Evolutionary conservation across 805 yeast species (phyloP).

Genomic region (Trichomonascus vanleenenianus): DNA sequence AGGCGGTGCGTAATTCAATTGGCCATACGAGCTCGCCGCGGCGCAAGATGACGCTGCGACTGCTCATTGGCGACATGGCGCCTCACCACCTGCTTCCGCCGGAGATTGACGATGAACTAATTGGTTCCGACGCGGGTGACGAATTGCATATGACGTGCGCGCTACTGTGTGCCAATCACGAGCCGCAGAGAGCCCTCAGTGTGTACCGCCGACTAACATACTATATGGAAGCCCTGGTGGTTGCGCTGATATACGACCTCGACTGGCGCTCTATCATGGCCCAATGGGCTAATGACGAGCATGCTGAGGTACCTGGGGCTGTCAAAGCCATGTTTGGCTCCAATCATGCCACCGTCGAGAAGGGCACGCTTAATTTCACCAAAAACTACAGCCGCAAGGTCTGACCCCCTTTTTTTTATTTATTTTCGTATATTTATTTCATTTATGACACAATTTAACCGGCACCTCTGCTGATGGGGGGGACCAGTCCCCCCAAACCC

Average conservation of each 20-base stretch:
- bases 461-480: no score
- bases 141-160: background rate
- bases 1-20: background rate
- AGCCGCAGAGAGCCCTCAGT: background rate
- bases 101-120: no score
- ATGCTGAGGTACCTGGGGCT: no score
- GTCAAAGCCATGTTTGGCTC: no score
- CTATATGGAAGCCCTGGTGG: background rate
- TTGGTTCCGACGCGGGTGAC: background rate
- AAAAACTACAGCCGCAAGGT: no score
- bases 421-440: no score
- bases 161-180: background rate
- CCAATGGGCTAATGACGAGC: background rate
- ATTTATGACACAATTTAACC: no score
- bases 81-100: no score
- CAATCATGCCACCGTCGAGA: no score
- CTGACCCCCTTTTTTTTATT: no score
- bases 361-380: no score
- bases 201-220: background rate
- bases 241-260: background rate
- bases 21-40: background rate
- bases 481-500: no score
- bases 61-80: background rate
- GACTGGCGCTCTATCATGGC: background rate
- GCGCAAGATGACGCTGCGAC: background rate